Base-by-base conservation (phyloP, 768 basidiomycete species). In the Amanita subjunquillea region DNA sequence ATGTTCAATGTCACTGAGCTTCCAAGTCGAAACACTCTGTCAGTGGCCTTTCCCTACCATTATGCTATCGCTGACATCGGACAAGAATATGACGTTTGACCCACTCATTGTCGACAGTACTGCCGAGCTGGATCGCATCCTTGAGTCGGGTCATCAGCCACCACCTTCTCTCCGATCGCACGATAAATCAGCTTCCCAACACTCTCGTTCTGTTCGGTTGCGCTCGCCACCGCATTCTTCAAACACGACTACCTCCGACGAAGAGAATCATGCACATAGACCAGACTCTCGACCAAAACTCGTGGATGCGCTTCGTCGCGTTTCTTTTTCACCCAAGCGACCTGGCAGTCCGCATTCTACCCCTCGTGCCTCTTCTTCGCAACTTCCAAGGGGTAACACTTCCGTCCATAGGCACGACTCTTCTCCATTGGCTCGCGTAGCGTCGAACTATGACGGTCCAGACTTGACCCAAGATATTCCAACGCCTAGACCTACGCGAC, bases 271-370 rank as follows among this genome's bases (percentile, higher is more conserved):
- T 20, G 34, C 22, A 15, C 44, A 52, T 27, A 69, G 71, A 13
- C 54, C 72, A n/a, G 68, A 63, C 20, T 69, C 77, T 5, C 77
- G 82, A 44, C 83, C 83, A 3, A 83, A 77, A 60, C 70, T 91
- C 29, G 73, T 84, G 1, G 87, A 90, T 59, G 80, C 85, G 3
- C 71, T 91, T 7, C 78, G 79, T 32, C 78, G 79, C 40, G 77
- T 85, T 37, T 77, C 79, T 0, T 86, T 90, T 65, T 88, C 87
- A 12, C 87, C 87, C 1, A 82, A 84, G 61, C 77, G 88, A 12
- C 87, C 85, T 1, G 79, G 85, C 8, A 78, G 68, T 52, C 66
- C 74, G 23, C 49, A 44, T 40, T 41, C 55, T 38, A 43, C 57
- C 7, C 57, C 53, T 46, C 47, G 32, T 27, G 52, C 37, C 54